These are phyloP conservation scores for Dentiscutata heterogama DNA, from an alignment of 371 early-diverging fungal genomes.

Conservation along the genomic window DNA sequence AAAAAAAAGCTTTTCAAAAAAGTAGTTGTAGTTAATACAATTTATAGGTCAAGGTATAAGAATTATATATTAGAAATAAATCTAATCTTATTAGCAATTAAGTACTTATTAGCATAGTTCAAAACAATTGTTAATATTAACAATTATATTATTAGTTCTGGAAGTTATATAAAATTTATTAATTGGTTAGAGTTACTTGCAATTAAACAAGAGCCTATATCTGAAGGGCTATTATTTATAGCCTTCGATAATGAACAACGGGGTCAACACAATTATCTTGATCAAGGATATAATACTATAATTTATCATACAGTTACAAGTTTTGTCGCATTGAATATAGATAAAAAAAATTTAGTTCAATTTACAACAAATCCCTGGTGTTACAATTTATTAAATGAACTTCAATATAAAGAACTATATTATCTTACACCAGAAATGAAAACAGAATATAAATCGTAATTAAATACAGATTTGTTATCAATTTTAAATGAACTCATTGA, in stretches of 20 bases:
- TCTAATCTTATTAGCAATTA: conserved; percentile 21
- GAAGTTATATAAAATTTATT: conserved; percentile 34
- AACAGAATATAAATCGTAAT: neutral
- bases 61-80: conserved; percentile 26
- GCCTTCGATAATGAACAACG: conserved; percentile 33
- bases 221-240: conserved; percentile 13
- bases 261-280: conserved; percentile 31
- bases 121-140: conserved; percentile 31
- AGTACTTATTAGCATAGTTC: conserved; percentile 14
- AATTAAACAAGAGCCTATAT: neutral
- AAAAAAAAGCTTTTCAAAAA: conserved; percentile 32
- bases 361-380: conserved; percentile 8
- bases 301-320: conserved; percentile 41
- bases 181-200: conserved; percentile 28
- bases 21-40: conserved; percentile 3
- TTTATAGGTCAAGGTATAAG: conserved; percentile 16
- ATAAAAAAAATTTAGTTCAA: conserved; percentile 25
- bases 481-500: conserved; percentile 8
- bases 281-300: conserved; percentile 13
- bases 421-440: conserved; percentile 18
- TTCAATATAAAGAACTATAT: conserved; percentile 34
- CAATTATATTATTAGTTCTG: conserved; percentile 30
- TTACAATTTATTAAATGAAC: neutral
- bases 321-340: conserved; percentile 24
- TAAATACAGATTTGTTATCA: conserved; percentile 3